Percentiles rank a stretch among this genome's conserved stretches.
These are phyloP conservation scores for Akebia trifoliata DNA, from an alignment of 164 flowering plant genomes.

Conservation along the genomic window DNA sequence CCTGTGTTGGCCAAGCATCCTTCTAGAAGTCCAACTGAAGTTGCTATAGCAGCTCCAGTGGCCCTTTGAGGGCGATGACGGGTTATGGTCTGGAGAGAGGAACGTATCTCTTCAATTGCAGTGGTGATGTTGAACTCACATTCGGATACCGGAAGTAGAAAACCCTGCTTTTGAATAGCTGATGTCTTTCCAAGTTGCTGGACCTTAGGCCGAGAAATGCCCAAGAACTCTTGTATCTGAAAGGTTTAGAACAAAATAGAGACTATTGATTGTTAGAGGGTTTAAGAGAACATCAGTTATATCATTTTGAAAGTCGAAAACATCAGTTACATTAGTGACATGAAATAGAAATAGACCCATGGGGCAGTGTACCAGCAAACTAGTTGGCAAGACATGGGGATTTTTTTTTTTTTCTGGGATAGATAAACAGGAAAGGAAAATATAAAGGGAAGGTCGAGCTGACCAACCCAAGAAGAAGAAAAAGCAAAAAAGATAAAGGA, in stretches of 20 bases:
- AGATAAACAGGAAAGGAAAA: no score
- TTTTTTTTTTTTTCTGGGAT: neutral
- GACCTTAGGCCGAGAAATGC: constrained; percentile 39
- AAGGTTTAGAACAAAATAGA: constrained; percentile 5
- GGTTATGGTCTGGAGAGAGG: constrained; percentile 23
- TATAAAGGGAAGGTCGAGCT: no score
- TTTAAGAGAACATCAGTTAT: neutral
- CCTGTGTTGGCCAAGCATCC: constrained; percentile 59
- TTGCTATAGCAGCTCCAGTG: constrained; percentile 82
- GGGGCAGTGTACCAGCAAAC: neutral
- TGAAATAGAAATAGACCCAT: neutral
- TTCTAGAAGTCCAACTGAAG: constrained; percentile 76
- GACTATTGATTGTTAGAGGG: neutral
- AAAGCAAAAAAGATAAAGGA: no score
- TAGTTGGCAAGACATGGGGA: neutral
- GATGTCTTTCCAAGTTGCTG: constrained; percentile 41
- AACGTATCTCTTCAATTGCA: constrained; percentile 72
- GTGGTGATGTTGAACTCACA: constrained; percentile 73
- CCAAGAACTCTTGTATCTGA: constrained; percentile 60
- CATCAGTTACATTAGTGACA: neutral
- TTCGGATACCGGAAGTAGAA: constrained; percentile 66
- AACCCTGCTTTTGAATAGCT: constrained; percentile 48
- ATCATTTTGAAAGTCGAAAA: no score
- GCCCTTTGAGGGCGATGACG: constrained; percentile 73
- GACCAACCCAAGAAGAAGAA: no score